Base-by-base conservation (phyloP, 2,329 filamentous ascomycete species). In the Onygenales sp. region DNA sequence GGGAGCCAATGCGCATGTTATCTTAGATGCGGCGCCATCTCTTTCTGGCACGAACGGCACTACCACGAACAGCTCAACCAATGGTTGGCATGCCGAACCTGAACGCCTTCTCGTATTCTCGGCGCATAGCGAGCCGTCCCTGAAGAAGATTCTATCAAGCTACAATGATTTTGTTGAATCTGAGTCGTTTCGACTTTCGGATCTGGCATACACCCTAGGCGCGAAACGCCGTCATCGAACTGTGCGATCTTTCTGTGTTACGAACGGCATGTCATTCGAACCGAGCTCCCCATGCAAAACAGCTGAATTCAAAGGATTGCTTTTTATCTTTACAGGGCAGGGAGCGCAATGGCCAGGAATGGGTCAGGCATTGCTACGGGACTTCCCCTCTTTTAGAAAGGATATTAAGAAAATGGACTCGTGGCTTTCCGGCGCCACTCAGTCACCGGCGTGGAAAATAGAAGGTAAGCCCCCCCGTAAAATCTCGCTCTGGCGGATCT, bases 1-100 rank as follows among this genome's bases (percentile, higher is more conserved):
- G 5, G 73, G 72, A 4, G 68, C 73, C 1, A 74, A 73, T 42
- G 67, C 70, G 1, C 71, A 75, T 55, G 66, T 66, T 0, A 69
- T 77, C 33, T 48, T 77, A 31, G 72, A 77, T 6, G 11, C 53
- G 14, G n/a, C 39, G 8, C 14, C 33, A 55, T 43, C n/a, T 32
- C n/a, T 32, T 32, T 17, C 21, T n/a, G 48, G 17, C 32, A 17
- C 10, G 17, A 48, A 46, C n/a, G 43, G 43, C 43, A 14, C 21
- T 21, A 27, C 21, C 21, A 27, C 21, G 21, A 46, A n/a, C 27
- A 5, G 21, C 10, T 31, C 32, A 17, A 11, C 11, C 11, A 48
- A 32, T 32, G 21, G 21, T 11, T 31, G 21, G 21, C 32, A 32
- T 36, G 43, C 43, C 27, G 43, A 46, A 21, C n/a, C 43, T 31